These are phyloP conservation scores for Apiospora saccharicola DNA, from an alignment of 2,329 filamentous ascomycete species.

Conservation along the genomic window DNA sequence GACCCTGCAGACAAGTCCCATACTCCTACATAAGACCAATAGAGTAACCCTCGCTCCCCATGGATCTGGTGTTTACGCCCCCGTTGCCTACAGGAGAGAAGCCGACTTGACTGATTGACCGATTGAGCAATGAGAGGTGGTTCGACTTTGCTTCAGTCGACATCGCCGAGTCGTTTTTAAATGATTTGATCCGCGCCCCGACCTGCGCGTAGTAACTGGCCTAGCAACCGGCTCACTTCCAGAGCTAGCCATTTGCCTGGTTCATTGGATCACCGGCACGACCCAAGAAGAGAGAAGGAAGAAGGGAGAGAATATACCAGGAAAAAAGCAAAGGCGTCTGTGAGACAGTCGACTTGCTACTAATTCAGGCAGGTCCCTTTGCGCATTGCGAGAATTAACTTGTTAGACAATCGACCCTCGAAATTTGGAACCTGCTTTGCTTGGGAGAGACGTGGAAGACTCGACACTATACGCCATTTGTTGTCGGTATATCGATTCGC, in stretches of 20 bases:
- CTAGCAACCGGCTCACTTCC: conserved; percentile 5
- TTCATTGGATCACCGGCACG: conserved; percentile 1
- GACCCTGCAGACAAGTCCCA: conserved; percentile 30
- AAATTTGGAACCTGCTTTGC: not conserved
- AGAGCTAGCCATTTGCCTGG: conserved; percentile 10
- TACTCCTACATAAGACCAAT: conserved; percentile 29
- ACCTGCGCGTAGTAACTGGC: conserved; percentile 10
- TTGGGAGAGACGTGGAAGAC: conserved; percentile 4
- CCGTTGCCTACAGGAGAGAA: conserved; percentile 13
- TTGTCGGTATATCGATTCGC: conserved; percentile 20
- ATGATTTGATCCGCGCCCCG: conserved; percentile 12
- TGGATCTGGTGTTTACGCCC: conserved; percentile 13
- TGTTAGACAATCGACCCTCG: not conserved
- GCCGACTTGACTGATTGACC: conserved; percentile 7
- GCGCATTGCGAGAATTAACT: conserved; percentile 10
- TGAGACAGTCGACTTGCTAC: not conserved
- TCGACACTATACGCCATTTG: not conserved
- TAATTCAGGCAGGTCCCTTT: conserved; percentile 15
- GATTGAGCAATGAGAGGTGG: conserved; percentile 12
- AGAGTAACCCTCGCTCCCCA: conserved; percentile 25
- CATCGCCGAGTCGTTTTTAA: conserved; percentile 12
- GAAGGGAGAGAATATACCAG: not conserved
- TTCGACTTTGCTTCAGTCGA: conserved; percentile 19
- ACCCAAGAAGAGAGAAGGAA: not conserved
- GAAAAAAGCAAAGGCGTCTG: not conserved